Conservation (phyloP, 2,329 filamentous ascomycete species). For the Tolypocladium cylindrosporum region DNA sequence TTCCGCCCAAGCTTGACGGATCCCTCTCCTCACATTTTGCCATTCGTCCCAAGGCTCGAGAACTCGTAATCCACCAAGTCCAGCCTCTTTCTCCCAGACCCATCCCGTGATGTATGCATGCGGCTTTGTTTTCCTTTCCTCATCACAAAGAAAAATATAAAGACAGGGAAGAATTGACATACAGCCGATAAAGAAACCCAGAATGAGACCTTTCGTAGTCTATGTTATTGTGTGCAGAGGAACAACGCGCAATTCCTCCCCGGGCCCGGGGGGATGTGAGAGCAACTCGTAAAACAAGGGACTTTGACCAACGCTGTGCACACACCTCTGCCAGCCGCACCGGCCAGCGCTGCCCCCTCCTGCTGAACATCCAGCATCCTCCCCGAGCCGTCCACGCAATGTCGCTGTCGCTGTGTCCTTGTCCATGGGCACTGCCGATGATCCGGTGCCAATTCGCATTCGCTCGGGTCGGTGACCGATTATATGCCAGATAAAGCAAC, state of each 20-base stretch:
- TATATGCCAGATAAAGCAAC: constrained; percentile 20
- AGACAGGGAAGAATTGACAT: constrained; percentile 11
- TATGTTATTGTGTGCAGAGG: constrained; percentile 15
- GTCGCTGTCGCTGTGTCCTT: background rate
- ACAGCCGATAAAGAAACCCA: constrained; percentile 10
- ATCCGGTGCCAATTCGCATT: background rate
- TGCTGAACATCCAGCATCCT: background rate
- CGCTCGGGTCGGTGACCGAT: constrained; percentile 12
- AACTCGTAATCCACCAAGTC: background rate
- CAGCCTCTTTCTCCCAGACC: background rate
- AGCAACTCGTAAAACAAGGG: background rate
- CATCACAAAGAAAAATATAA: constrained; percentile 3
- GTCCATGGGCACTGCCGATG: background rate
- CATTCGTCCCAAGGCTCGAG: background rate
- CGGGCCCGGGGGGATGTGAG: background rate
- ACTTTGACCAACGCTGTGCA: background rate
- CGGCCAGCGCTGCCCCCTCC: background rate
- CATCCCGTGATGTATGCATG: background rate
- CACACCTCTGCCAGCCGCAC: background rate
- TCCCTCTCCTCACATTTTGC: background rate
- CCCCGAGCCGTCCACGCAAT: background rate
- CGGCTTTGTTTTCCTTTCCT: background rate
- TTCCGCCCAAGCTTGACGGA: constrained; percentile 5
- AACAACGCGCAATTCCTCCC: background rate
- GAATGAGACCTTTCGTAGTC: constrained; percentile 18